Conservation (phyloP, 805 yeast genomes). For the Citeromyces nyonsensis region DNA sequence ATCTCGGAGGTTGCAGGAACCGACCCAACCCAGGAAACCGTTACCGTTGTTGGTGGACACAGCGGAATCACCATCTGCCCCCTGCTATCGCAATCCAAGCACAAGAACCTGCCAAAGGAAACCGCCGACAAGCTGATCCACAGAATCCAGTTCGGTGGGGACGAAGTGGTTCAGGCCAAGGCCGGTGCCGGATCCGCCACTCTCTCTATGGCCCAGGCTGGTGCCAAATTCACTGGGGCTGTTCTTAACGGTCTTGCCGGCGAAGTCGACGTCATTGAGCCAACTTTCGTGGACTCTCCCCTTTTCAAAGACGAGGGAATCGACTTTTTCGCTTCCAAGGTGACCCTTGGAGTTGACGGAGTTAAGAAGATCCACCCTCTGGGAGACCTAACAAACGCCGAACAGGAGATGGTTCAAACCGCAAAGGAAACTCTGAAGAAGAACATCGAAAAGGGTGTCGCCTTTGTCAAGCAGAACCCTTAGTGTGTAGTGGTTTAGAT, state of each 20-base stretch:
- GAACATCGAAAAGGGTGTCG: slow-evolving; percentile 90
- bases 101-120: slow-evolving; percentile 49
- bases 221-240: slow-evolving; percentile 58
- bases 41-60: slow-evolving; percentile 93
- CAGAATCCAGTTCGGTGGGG: slow-evolving; percentile 91
- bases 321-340: slow-evolving; percentile 91
- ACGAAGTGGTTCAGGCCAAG: slow-evolving; percentile 77
- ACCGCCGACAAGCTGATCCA: slow-evolving; percentile 46
- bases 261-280: slow-evolving; percentile 30
- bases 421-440: slow-evolving; percentile 83
- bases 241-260: slow-evolving; percentile 41
- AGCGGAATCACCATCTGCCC: slow-evolving; percentile 95
- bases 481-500: slow-evolving; percentile 11
- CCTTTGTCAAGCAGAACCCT: slow-evolving; percentile 65
- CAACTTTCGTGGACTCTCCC: slow-evolving; percentile 57
- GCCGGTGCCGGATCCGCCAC: slow-evolving; percentile 79
- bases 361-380: slow-evolving; percentile 66
- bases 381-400: slow-evolving; percentile 60
- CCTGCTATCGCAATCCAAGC: slow-evolving; percentile 71
- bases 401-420: slow-evolving; percentile 64
- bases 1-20: slow-evolving; percentile 51
- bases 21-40: slow-evolving; percentile 64
- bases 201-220: slow-evolving; percentile 77
- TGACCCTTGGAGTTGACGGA: slow-evolving; percentile 88
- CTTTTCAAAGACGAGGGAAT: slow-evolving; percentile 79